Conservation (phyloP, 352 stramenopile species). For the Pythium apleroticum region DNA sequence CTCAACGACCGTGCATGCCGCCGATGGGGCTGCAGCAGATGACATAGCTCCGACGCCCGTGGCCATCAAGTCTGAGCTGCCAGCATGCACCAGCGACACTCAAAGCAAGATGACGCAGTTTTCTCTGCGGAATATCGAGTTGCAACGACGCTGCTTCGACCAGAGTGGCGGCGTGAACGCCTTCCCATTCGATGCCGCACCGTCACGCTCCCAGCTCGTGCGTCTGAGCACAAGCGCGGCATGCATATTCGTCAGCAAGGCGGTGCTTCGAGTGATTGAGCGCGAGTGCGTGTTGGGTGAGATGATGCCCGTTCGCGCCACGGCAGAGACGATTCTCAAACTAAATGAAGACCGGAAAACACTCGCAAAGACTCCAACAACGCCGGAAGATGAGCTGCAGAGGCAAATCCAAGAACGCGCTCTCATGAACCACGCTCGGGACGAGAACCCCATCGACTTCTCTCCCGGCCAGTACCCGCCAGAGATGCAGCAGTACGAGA, state of each 20-base stretch:
- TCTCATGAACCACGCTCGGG: constrained; percentile 10
- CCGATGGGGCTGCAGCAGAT: not conserved
- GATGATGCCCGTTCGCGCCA: constrained; percentile 15
- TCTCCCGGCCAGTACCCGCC: not conserved
- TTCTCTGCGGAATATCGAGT: constrained; percentile 14
- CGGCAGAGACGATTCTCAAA: constrained; percentile 20
- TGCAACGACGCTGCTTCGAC: constrained; percentile 12
- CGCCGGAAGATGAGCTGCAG: constrained; percentile 4
- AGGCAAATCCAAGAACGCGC: constrained; percentile 10
- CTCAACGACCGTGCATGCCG: not conserved
- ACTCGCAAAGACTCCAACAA: not conserved
- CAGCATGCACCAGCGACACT: not conserved
- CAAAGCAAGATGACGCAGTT: constrained; percentile 17
- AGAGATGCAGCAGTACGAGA: constrained; percentile 22
- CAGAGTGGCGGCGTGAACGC: constrained; percentile 15
- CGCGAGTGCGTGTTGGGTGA: constrained; percentile 14
- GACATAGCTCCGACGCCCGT: constrained; percentile 3
- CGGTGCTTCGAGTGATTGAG: constrained; percentile 16
- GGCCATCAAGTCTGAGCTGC: not conserved
- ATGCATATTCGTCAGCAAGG: constrained; percentile 17
- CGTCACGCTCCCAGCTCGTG: constrained; percentile 9
- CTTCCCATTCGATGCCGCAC: constrained; percentile 17
- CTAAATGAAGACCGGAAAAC: constrained; percentile 15
- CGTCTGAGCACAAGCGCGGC: constrained; percentile 10
- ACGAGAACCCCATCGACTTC: constrained; percentile 15